Evolutionary conservation across 2,329 filamentous ascomycete species (phyloP).

Genomic region (Exophiala sp.): DNA sequence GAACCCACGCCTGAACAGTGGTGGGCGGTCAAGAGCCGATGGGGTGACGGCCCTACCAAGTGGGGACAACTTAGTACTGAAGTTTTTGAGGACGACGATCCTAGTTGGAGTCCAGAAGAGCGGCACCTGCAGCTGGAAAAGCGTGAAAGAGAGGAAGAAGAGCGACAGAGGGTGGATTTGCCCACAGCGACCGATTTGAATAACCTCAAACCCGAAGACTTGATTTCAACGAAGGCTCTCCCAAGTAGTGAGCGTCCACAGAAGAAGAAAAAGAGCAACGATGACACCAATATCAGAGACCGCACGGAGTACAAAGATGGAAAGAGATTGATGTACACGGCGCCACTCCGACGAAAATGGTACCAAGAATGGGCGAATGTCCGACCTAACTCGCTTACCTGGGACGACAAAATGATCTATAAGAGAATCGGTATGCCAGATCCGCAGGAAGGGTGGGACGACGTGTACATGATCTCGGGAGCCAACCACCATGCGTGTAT

Average conservation of each 20-base stretch:
- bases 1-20: constrained; percentile 55
- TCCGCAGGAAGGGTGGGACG: constrained; percentile 18
- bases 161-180: constrained; percentile 15
- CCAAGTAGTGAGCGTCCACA: constrained; percentile 29
- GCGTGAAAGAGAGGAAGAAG: constrained; percentile 19
- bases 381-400: constrained; percentile 21
- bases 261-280: constrained; percentile 26
- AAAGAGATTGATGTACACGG: constrained; percentile 22
- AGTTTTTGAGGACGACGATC: constrained; percentile 28
- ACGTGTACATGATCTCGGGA: constrained; percentile 20
- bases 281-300: no score
- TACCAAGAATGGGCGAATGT: constrained; percentile 27
- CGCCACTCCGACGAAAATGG: constrained; percentile 27
- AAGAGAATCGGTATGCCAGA: constrained; percentile 21
- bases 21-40: constrained; percentile 57
- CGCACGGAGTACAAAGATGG: constrained; percentile 24
- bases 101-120: constrained; percentile 35
- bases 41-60: constrained; percentile 49
- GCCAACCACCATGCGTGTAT: constrained; percentile 60
- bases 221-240: constrained; percentile 17
- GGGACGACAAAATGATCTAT: constrained; percentile 28
- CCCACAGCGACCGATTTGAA: constrained; percentile 15
- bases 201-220: constrained; percentile 21
- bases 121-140: constrained; percentile 25
- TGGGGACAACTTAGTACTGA: constrained; percentile 31